Base-by-base conservation (phyloP, 148 eudicot species). In the Fallopia convolvulus region DNA sequence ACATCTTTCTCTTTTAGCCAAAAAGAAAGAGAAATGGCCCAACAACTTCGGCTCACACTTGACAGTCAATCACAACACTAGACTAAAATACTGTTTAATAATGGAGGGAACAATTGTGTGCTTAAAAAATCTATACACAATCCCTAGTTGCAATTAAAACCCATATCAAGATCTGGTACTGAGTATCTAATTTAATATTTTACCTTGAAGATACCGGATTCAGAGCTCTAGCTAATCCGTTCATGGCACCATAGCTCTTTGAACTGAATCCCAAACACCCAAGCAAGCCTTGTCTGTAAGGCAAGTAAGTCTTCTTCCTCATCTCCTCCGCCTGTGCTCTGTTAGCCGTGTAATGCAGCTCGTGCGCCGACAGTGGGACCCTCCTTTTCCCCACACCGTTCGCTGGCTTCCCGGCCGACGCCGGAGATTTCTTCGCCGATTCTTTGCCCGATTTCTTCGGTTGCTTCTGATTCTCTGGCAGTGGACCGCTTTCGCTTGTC, bases 191-290 rank as follows among this genome's bases (percentile, higher is more conserved):
- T 8, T 32, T 39, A n/a, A 6, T 44, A 6, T 81, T 72, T 88
- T 86, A 93, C 88, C 91, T 89, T 50, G 97, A 94, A 66, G 98
- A 89, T 49, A 94, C 94, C 61, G 98, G 90, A 70, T 90, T 90
- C 72, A 94, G 80, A 61, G 92, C 91, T 85, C 88, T 86, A 70
- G 92, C 92, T 82, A 90, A 82, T 2, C 96, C 96, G 86, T 87
- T 88, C 79, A 92, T 78, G 44, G 96, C 93, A 6, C 93, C 93
- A 75, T 90, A 90, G 75, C 96, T 83, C 83, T 86, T 91, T 11
- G 97, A 90, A 82, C 89, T 94, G 79, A 94, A 89, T 71, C 98
- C 98, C 77, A 94, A 84, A 53, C 97, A 94, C 3, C 97, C 97
- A 8, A 94, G 71, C 80, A 94, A 68, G 0, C 98, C 98, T 86